A percentile compares a stretch with the other conserved stretches of the same genome.
These are phyloP conservation scores for Phytophthora nicotianae DNA, from an alignment of 352 stramenopile genomes.

Conservation along the genomic window DNA sequence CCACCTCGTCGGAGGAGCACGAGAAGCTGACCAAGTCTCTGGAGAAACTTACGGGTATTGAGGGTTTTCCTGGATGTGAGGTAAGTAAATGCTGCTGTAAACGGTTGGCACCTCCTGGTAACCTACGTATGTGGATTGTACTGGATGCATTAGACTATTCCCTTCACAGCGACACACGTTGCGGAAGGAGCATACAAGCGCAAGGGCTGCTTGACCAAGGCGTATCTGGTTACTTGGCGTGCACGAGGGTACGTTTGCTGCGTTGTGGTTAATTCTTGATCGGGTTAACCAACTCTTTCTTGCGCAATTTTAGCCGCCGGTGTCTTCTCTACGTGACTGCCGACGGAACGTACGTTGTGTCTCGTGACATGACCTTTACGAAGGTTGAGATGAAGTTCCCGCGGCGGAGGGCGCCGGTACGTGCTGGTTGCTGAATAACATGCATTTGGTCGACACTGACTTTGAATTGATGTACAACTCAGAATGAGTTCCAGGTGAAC, in stretches of 20 bases:
- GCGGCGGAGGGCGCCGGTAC: slow-evolving; percentile 69
- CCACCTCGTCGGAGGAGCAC: slow-evolving; percentile 71
- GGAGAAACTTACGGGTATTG: slow-evolving; percentile 69
- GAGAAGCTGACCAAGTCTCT: slow-evolving; percentile 53
- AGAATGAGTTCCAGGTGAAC: slow-evolving; percentile 77
- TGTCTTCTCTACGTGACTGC: slow-evolving; percentile 79
- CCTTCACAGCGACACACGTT: slow-evolving; percentile 85
- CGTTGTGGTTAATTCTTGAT: background rate
- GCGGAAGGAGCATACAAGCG: slow-evolving; percentile 72
- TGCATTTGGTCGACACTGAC: background rate
- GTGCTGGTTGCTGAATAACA: background rate
- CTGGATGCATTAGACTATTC: slow-evolving; percentile 61
- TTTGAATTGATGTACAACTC: background rate
- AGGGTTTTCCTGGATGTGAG: slow-evolving; percentile 87
- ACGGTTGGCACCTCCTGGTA: background rate
- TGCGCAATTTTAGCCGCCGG: slow-evolving; percentile 49
- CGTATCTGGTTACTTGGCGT: slow-evolving; percentile 87
- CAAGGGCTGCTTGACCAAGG: slow-evolving; percentile 74
- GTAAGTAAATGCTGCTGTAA: slow-evolving; percentile 30
- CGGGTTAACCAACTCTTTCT: slow-evolving; percentile 4
- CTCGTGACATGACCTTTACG: slow-evolving; percentile 81
- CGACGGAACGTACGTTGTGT: slow-evolving; percentile 79
- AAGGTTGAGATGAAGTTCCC: slow-evolving; percentile 91
- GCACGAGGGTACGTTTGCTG: slow-evolving; percentile 68
- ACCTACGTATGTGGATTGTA: slow-evolving; percentile 5